These are phyloP conservation scores for Pseudogymnoascus sp. DNA, from an alignment of 2,329 filamentous ascomycete species.

Conservation along the genomic window DNA sequence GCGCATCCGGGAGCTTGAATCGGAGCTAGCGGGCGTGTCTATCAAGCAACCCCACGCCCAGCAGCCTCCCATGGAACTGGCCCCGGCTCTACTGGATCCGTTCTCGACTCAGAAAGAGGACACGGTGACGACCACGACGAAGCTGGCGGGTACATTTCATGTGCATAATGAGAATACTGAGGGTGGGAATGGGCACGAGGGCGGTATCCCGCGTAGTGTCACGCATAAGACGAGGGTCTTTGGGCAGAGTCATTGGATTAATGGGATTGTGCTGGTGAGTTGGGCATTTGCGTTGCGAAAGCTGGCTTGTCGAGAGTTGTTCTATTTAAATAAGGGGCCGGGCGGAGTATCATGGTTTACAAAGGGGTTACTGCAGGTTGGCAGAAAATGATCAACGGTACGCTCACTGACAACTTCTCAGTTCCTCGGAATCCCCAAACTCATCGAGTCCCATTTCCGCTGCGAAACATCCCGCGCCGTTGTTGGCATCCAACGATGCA, in stretches of 20 bases:
- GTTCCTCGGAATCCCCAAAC: slow-evolving; percentile 37
- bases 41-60: slow-evolving; percentile 13
- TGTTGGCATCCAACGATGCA: slow-evolving; percentile 39
- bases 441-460: slow-evolving; percentile 34
- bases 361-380: neutral
- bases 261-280: slow-evolving; percentile 37
- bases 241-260: slow-evolving; percentile 51
- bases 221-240: slow-evolving; percentile 48
- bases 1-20: slow-evolving; percentile 37
- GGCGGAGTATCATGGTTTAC: neutral
- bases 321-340: neutral
- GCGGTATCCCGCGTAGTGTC: slow-evolving; percentile 34
- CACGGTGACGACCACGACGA: slow-evolving; percentile 31
- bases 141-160: slow-evolving; percentile 36
- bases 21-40: slow-evolving; percentile 29
- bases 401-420: slow-evolving; percentile 19
- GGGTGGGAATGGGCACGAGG: slow-evolving; percentile 21
- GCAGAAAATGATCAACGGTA: neutral
- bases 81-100: neutral
- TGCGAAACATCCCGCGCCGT: slow-evolving; percentile 31
- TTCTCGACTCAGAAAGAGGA: slow-evolving; percentile 21
- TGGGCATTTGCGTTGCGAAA: neutral
- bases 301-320: slow-evolving; percentile 20
- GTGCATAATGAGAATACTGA: slow-evolving; percentile 31
- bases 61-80: neutral